phyloP scores from a whole-genome alignment of 1,139 yeast genomes.

The Arxiozyma bovina region DNA sequence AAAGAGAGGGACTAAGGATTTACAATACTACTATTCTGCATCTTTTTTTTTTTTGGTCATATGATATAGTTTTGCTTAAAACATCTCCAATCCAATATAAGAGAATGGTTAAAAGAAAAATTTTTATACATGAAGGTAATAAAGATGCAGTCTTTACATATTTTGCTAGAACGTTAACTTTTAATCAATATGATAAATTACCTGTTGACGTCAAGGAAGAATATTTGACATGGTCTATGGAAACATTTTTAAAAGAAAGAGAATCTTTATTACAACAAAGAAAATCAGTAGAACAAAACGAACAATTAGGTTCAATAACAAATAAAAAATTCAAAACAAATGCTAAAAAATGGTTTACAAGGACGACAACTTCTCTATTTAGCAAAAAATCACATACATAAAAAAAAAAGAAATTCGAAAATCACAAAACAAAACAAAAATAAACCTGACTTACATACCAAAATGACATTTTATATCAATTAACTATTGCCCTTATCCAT shows the following conservation, averaged over 20 bases:
- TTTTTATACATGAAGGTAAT: background rate
- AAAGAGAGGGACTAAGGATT: no score
- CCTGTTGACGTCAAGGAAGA: constrained; percentile 2
- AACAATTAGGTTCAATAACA: background rate
- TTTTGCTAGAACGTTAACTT: constrained; percentile 2
- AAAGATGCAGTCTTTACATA: constrained; percentile 3
- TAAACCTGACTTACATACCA: background rate
- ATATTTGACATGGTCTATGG: constrained; percentile 6
- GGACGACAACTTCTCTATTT: background rate
- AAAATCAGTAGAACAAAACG: background rate
- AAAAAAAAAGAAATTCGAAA: background rate
- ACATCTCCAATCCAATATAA: no score
- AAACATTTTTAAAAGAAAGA: constrained; percentile 3
- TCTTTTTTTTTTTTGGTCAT: background rate
- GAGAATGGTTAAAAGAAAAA: constrained; percentile 1
- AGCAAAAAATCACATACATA: background rate
- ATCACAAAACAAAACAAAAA: background rate
- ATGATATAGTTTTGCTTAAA: background rate
- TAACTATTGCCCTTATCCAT: no score
- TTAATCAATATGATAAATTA: constrained; percentile 1
- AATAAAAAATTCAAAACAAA: background rate
- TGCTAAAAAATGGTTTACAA: background rate
- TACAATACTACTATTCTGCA: no score
- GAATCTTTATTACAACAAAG: background rate
- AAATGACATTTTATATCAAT: no score